Evolutionary conservation across 768 basidiomycete species (phyloP).

Genomic region (Leccinum sublutescens): DNA sequence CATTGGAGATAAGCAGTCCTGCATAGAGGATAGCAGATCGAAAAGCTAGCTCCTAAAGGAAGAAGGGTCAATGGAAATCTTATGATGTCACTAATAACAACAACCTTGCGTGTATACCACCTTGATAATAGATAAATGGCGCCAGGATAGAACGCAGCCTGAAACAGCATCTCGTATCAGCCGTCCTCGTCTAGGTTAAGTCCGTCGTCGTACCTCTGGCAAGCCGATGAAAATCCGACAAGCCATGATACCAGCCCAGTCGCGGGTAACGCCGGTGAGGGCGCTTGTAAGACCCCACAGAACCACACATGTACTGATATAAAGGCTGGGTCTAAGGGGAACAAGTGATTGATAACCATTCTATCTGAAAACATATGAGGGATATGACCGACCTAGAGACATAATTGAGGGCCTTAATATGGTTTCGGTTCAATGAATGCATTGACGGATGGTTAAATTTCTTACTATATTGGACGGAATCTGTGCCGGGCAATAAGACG

Average conservation of each 20-base stretch:
- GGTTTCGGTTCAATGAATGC: not conserved
- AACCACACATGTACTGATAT: slow-evolving; percentile 59
- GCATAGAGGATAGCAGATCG: slow-evolving; percentile 60
- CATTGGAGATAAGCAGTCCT: slow-evolving; percentile 62
- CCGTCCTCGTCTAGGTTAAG: not conserved
- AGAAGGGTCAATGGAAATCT: not conserved
- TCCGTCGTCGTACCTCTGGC: slow-evolving; percentile 42
- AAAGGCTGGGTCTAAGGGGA: slow-evolving; percentile 51
- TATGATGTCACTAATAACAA: not conserved
- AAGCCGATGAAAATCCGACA: slow-evolving; percentile 63
- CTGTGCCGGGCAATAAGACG: slow-evolving; percentile 60
- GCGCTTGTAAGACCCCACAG: slow-evolving; percentile 64
- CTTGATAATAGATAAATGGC: slow-evolving; percentile 46
- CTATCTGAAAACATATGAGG: not conserved
- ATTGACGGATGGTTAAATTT: not conserved
- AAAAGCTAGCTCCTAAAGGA: slow-evolving; percentile 59
- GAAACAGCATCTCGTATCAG: not conserved
- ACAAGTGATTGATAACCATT: not conserved
- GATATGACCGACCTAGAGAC: slow-evolving; percentile 44
- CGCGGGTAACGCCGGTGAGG: slow-evolving; percentile 53
- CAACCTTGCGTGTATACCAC: slow-evolving; percentile 49
- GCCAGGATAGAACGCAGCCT: slow-evolving; percentile 68
- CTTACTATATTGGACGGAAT: slow-evolving; percentile 66
- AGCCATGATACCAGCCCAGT: slow-evolving; percentile 51
- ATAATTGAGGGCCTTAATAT: slow-evolving; percentile 50